Conservation (phyloP, 345 rosid species). For the Euphorbia tirucalli region DNA sequence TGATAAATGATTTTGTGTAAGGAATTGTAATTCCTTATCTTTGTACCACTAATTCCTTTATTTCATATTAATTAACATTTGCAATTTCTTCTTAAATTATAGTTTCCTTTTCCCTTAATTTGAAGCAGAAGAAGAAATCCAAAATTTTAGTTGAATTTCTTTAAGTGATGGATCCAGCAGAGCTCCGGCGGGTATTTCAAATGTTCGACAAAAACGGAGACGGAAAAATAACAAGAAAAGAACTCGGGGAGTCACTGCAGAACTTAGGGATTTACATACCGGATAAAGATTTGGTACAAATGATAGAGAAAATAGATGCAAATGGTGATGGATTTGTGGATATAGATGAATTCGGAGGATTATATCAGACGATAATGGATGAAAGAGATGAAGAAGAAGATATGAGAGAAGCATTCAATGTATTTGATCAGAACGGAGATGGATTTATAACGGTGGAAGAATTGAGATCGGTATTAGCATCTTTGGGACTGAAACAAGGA, state of each 20-base stretch:
- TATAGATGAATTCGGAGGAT: conserved; percentile 73
- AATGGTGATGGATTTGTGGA: conserved; percentile 86
- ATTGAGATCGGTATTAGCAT: conserved; percentile 71
- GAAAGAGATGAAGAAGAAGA: conserved; percentile 84
- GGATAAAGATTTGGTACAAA: conserved; percentile 59
- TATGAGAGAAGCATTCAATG: conserved; percentile 79
- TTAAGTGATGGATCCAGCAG: conserved; percentile 64
- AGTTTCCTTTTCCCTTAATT: too few relatives aligned
- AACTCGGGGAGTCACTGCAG: conserved; percentile 61
- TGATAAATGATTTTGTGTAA: neutral
- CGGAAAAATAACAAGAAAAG: conserved; percentile 69
- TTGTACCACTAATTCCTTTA: too few relatives aligned
- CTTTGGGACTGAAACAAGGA: conserved; percentile 85
- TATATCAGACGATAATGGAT: conserved; percentile 79
- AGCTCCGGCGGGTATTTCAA: conserved; percentile 75
- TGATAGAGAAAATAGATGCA: conserved; percentile 83
- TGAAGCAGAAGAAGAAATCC: too few relatives aligned
- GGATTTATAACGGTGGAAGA: conserved; percentile 93
- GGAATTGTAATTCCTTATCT: neutral
- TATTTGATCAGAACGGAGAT: conserved; percentile 87
- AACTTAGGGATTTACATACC: conserved; percentile 71
- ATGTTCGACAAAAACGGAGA: conserved; percentile 91
- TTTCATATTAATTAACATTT: too few relatives aligned
- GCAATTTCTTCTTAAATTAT: too few relatives aligned
- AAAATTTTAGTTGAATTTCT: too few relatives aligned